These are phyloP conservation scores for Jamesozyma piceae DNA, from an alignment of 805 yeast genomes.

Conservation along the genomic window DNA sequence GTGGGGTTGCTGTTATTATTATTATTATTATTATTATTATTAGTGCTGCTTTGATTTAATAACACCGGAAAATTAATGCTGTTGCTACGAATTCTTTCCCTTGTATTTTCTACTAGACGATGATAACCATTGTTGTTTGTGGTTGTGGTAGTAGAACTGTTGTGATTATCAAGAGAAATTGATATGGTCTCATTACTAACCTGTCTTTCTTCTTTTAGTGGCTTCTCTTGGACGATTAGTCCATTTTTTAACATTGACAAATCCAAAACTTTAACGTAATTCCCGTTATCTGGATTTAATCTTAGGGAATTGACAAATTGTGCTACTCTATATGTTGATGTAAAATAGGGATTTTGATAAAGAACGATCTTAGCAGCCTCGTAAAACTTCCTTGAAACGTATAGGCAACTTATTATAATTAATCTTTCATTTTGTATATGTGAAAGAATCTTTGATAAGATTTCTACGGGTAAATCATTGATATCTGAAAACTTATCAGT, in stretches of 20 bases:
- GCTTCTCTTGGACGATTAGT: conserved; percentile 17
- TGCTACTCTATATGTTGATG: conserved; percentile 69
- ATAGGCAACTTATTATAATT: conserved; percentile 38
- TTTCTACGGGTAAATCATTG: conserved; percentile 29
- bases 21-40: not conserved
- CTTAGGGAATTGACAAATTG: conserved; percentile 68
- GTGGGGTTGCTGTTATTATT: not conserved
- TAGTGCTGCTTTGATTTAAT: too few species aligned
- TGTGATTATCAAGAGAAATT: not conserved
- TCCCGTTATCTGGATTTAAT: conserved; percentile 45
- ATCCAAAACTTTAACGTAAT: conserved; percentile 47
- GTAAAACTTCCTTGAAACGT: conserved; percentile 44
- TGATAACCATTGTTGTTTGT: not conserved
- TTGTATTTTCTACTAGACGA: not conserved
- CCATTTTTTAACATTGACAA: conserved; percentile 43
- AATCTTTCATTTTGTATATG: conserved; percentile 22
- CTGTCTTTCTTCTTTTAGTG: conserved; percentile 5
- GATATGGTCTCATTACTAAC: not conserved
- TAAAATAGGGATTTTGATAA: conserved; percentile 46
- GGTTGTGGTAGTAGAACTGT: not conserved
- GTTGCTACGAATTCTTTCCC: not conserved
- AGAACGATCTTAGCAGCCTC: conserved; percentile 43
- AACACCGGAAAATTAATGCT: not conserved
- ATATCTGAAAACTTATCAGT: conserved; percentile 15
- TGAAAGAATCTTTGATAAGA: conserved; percentile 21